These are phyloP conservation scores for Saturnispora kantuleensis DNA, from an alignment of 805 yeast genomes.

Conservation along the genomic window DNA sequence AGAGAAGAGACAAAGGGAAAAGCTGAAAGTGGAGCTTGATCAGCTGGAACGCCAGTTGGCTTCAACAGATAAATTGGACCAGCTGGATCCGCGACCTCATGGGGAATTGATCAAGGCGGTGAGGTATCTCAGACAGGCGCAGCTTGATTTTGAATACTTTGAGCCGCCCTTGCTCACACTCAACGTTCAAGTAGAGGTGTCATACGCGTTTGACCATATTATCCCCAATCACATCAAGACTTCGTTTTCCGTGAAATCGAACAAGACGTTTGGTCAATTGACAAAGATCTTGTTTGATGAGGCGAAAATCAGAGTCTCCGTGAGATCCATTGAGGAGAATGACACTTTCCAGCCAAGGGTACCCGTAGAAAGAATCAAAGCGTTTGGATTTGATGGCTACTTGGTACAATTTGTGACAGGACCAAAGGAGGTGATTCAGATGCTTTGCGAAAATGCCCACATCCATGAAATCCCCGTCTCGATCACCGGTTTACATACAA, in stretches of 20 bases:
- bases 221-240: slow-evolving; percentile 3
- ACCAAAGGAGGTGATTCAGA: slow-evolving; percentile 58
- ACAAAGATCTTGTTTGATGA: slow-evolving; percentile 34
- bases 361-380: slow-evolving; percentile 21
- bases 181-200: slow-evolving; percentile 34
- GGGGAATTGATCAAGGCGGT: slow-evolving; percentile 29
- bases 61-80: slow-evolving; percentile 42
- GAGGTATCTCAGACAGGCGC: slow-evolving; percentile 29
- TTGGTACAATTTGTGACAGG: slow-evolving; percentile 64
- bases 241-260: slow-evolving; percentile 38
- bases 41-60: slow-evolving; percentile 18
- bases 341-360: slow-evolving; percentile 10
- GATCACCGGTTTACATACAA: slow-evolving; percentile 28
- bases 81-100: slow-evolving; percentile 30
- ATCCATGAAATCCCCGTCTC: slow-evolving; percentile 57
- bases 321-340: slow-evolving; percentile 35
- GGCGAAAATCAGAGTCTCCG: slow-evolving; percentile 32
- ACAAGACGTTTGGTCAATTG: slow-evolving; percentile 38
- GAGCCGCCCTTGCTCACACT: slow-evolving; percentile 73
- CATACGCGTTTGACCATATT: slow-evolving; percentile 29
- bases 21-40: slow-evolving; percentile 8
- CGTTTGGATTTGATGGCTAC: slow-evolving; percentile 72
- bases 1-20: neutral
- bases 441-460: slow-evolving; percentile 50
- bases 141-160: slow-evolving; percentile 31